Evolutionary conservation across 2,329 filamentous ascomycete species (phyloP).

Genomic region (Trichoderma breve): DNA sequence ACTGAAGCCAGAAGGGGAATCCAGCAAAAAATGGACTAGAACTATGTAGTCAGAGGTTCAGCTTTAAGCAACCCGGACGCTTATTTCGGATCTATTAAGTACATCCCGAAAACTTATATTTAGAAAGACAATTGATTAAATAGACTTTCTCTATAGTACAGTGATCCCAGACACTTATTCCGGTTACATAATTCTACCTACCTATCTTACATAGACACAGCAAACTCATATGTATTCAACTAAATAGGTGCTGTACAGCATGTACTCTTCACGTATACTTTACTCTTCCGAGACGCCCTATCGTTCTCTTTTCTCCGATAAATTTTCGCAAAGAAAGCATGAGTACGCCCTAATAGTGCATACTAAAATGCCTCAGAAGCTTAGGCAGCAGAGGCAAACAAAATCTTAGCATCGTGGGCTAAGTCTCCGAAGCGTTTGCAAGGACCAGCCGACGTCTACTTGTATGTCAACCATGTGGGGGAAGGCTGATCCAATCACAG

Average conservation of each 20-base stretch:
- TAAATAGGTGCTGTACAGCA: not conserved
- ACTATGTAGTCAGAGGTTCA: not conserved
- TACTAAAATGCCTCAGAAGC: not conserved
- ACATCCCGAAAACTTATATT: not conserved
- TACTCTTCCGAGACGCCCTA: not conserved
- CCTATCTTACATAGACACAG: not conserved
- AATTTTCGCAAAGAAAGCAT: not conserved
- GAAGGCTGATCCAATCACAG: not conserved
- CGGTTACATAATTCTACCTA: not conserved
- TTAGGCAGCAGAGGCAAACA: not conserved
- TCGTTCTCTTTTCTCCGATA: not conserved
- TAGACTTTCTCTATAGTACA: not conserved
- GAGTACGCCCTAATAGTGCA: not conserved
- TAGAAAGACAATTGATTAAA: not conserved
- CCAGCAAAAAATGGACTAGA: no score
- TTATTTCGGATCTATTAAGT: not conserved
- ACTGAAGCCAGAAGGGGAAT: no score
- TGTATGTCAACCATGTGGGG: not conserved
- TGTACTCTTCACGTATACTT: not conserved
- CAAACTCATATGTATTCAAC: not conserved
- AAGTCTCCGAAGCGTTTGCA: not conserved
- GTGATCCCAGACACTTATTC: not conserved
- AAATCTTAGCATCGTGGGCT: not conserved
- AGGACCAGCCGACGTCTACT: not conserved
- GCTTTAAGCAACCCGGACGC: not conserved